These are phyloP conservation scores for Fusarium sp. DNA, from an alignment of 2,329 filamentous ascomycete species.

Conservation along the genomic window DNA sequence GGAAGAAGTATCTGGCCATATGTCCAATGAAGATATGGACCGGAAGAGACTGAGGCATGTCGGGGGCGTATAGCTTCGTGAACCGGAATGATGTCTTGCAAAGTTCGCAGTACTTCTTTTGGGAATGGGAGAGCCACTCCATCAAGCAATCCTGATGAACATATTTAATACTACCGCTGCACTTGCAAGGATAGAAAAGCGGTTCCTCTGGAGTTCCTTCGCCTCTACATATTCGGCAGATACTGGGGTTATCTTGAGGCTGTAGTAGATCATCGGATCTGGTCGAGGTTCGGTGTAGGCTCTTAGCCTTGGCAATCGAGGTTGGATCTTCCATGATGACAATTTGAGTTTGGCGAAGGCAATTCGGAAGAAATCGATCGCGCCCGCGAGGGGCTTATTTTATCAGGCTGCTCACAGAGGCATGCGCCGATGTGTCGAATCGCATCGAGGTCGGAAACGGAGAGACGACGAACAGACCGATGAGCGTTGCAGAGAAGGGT, in stretches of 20 bases:
- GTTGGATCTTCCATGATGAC: slow-evolving; percentile 42
- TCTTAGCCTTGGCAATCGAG: slow-evolving; percentile 35
- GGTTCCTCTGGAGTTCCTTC: slow-evolving; percentile 86
- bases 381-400: slow-evolving; percentile 46
- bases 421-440: slow-evolving; percentile 33
- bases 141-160: slow-evolving; percentile 98
- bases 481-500: neutral
- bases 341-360: slow-evolving; percentile 19
- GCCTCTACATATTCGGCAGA: slow-evolving; percentile 96
- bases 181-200: slow-evolving; percentile 98
- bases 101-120: slow-evolving; percentile 99
- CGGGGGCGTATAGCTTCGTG: slow-evolving; percentile 94
- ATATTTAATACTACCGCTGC: slow-evolving; percentile 97
- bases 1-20: slow-evolving; percentile 76
- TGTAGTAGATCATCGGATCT: slow-evolving; percentile 43
- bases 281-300: slow-evolving; percentile 38
- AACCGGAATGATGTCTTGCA: slow-evolving; percentile 99
- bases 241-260: slow-evolving; percentile 66
- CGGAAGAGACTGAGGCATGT: slow-evolving; percentile 90
- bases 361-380: slow-evolving; percentile 36
- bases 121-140: slow-evolving; percentile 98
- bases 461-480: neutral
- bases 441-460: slow-evolving; percentile 8
- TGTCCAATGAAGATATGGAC: slow-evolving; percentile 83
- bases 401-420: slow-evolving; percentile 14